These are phyloP conservation scores for Ceratocystis variospora DNA, from an alignment of 2,329 filamentous ascomycete species.

Conservation along the genomic window DNA sequence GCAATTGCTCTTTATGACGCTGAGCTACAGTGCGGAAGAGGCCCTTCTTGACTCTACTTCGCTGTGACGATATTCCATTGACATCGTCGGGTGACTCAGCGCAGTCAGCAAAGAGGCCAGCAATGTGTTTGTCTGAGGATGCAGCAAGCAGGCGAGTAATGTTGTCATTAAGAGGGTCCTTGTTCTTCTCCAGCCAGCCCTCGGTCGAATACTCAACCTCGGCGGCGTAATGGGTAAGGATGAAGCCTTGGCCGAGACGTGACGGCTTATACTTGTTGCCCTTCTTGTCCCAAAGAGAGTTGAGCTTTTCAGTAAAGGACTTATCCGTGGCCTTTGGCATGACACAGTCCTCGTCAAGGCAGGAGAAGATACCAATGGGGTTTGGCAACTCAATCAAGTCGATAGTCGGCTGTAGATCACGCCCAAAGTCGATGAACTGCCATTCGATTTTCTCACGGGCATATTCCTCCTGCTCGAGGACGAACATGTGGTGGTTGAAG, in stretches of 20 bases:
- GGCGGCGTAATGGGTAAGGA: constrained; percentile 92
- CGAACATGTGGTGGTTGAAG: constrained; percentile 99
- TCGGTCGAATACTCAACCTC: constrained; percentile 95
- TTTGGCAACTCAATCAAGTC: constrained; percentile 93
- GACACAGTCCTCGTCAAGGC: constrained; percentile 90
- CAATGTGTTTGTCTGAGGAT: constrained; percentile 72
- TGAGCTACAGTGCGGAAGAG: constrained; percentile 94
- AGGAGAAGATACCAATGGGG: constrained; percentile 97
- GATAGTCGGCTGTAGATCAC: constrained; percentile 92
- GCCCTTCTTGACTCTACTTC: constrained; percentile 86
- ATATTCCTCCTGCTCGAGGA: constrained; percentile 96
- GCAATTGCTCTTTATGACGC: constrained; percentile 94
- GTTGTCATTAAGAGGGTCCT: constrained; percentile 95
- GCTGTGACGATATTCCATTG: constrained; percentile 40
- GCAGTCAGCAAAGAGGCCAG: constrained; percentile 76
- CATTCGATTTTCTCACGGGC: constrained; percentile 95
- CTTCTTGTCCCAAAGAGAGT: constrained; percentile 92
- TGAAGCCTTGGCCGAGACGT: constrained; percentile 77
- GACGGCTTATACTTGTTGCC: constrained; percentile 85
- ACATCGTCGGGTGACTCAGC: constrained; percentile 63
- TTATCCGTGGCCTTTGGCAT: constrained; percentile 98
- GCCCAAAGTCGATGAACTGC: constrained; percentile 98
- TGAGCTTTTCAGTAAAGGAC: constrained; percentile 94
- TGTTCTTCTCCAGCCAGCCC: constrained; percentile 97
- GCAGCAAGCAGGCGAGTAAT: constrained; percentile 74